Base-by-base conservation (phyloP, 495 filamentous ascomycete species). In the Xylaria sp. region DNA sequence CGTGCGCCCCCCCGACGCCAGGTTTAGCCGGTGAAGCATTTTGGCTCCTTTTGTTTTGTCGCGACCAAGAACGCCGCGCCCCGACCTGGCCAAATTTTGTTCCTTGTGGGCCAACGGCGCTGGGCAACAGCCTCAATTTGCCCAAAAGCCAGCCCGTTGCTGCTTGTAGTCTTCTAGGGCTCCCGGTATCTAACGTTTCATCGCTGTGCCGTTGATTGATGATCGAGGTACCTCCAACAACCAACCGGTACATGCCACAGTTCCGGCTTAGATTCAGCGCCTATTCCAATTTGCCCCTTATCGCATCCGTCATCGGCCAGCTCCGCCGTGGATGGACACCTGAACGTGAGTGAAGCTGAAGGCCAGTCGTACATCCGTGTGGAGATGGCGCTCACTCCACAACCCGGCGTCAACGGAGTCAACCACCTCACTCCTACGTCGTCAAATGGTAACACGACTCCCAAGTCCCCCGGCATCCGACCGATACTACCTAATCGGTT, bases 401-500 rank as follows among this genome's bases (percentile, higher is more conserved):
- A 72, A 24, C 72, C 75, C 67, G 74, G 73, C 33, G 74, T 73
- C 75, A 75, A 76, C 70, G 77, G 73, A 59, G 70, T 75, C 61
- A 75, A 75, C 67, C 77, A 76, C 63, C 71, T 77, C 61, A 77
- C 77, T 55, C 75, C 76, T 29, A 65, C 72, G 9, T 75, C 77
- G 71, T 76, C 77, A 14, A 68, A 69, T 64, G 76, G 72, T 59
- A 77, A 73, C 71, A 71, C 76, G 37, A 77, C 77, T 19, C 75
- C 77, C 41, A 75, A 66, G 37, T 72, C 77, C 3, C 65, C 71
- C 68, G 73, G 73, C 11, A 72, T 77, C 66, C 76, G 80, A 31
- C 78, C 79, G 12, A 71, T 79, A 35, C 81, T 97, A 44, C 96
- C 96, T 26, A 85, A 91, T 26, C 87, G 85, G 41, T 86, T 90